Base-by-base conservation (phyloP, 352 stramenopile genomes). In the Phytophthora quininea region DNA sequence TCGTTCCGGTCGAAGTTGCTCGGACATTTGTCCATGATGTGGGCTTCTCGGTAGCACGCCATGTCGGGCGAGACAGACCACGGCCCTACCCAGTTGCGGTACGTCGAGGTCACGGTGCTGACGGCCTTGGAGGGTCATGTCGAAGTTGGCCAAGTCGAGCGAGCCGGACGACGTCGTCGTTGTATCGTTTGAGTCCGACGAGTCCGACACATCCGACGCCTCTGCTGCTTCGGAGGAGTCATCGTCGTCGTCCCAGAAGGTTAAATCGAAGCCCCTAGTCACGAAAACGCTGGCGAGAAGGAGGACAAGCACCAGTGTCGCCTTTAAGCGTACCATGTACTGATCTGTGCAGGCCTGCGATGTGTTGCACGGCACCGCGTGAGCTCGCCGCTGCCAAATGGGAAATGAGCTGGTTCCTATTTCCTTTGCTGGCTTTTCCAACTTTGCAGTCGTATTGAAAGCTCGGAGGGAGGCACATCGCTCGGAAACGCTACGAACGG, bases 11-110 rank as follows among this genome's bases (percentile, higher is more conserved):
- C 42, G 64, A 73, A 80, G 32, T 68, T 64, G 9, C 27, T 30
- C 2, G 63, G 55, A 45, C 72, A 80, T 2, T 32, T 43, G 47
- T 74, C 65, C 38, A 19, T 61, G 27, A 58, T 32, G 47, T 68
- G 58, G 4, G 63, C 68, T 50, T 74, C 69, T 24, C 72, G 67
- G 58, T 80, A 80, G 49, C 72, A 80, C 12, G 63, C 67, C 38
- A 50, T 47, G 57, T 74, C 57, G 0, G 49, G 4, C 4, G 49
- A 31, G 30, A 15, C 43, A 61, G 2, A 59, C 62, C 45, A 65
- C 48, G 46, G 40, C 43, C 67, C 71, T 14, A 79, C 59, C 71
- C 71, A 76, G 57, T 61, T 53, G 47, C 38, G 38, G 38, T 12
- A 15, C 38, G 38, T 46, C 38, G 38, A 46, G 3, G 19, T 14